phyloP scores from a whole-genome alignment of 495 filamentous ascomycete genomes.

The Penicillium paradoxum region DNA sequence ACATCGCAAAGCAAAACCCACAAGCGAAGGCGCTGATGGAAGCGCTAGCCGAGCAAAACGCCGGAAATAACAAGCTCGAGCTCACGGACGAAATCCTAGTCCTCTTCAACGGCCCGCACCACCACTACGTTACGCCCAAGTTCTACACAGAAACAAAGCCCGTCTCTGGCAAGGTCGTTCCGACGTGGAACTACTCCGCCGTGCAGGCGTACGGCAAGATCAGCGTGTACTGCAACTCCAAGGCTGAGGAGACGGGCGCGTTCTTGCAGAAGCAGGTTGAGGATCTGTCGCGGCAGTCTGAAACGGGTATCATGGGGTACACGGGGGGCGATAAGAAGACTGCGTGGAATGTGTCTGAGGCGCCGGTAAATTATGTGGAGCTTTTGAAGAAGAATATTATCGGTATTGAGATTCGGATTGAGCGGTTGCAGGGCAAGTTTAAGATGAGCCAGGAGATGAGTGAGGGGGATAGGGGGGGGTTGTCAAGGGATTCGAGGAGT shows the following conservation, averaged over 20 bases:
- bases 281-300: constrained; percentile 38
- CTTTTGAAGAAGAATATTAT: constrained; percentile 50
- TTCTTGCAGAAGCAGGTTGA: constrained; percentile 36
- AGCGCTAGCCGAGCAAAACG: constrained; percentile 11
- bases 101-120: constrained; percentile 44
- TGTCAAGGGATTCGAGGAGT: constrained; percentile 40
- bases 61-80: constrained; percentile 15
- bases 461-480: constrained; percentile 42
- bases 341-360: constrained; percentile 45
- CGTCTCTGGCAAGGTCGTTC: constrained; percentile 49
- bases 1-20: constrained; percentile 52
- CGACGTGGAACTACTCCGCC: constrained; percentile 55
- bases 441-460: constrained; percentile 55
- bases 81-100: constrained; percentile 29
- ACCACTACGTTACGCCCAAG: constrained; percentile 54
- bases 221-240: constrained; percentile 40
- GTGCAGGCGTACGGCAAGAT: constrained; percentile 48
- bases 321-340: constrained; percentile 26
- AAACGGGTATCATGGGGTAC: constrained; percentile 45
- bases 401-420: constrained; percentile 46
- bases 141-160: constrained; percentile 56
- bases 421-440: constrained; percentile 47
- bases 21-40: constrained; percentile 50
- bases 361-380: constrained; percentile 43
- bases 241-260: constrained; percentile 29